Conservation (phyloP, 176 grass and related monocot genomes). For the Oryza meridionalis region DNA sequence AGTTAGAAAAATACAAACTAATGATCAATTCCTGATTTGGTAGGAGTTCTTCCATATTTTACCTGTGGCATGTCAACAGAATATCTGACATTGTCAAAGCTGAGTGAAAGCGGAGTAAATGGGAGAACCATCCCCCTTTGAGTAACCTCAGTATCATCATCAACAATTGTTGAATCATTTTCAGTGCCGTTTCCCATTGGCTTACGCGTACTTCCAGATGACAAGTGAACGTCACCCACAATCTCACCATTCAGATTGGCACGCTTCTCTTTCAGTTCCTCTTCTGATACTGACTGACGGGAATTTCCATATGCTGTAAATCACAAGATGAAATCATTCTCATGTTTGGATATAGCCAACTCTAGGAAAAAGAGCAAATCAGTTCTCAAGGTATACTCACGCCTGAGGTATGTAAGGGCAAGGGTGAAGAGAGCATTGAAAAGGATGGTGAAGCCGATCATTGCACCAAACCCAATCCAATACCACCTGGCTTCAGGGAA, state of each 20-base stretch:
- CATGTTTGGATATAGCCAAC: conserved; percentile 19
- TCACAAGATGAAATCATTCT: conserved; percentile 16
- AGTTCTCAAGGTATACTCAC: conserved; percentile 50
- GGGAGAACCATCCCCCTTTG: conserved; percentile 93
- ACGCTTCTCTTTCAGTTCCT: conserved; percentile 71
- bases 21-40: neutral
- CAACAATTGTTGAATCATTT: conserved; percentile 21
- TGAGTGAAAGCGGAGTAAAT: conserved; percentile 79
- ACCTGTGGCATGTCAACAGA: conserved; percentile 98
- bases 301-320: conserved; percentile 76
- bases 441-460: conserved; percentile 72
- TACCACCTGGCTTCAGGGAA: conserved; percentile 96
- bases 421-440: conserved; percentile 84
- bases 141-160: conserved; percentile 31
- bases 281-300: conserved; percentile 70
- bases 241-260: conserved; percentile 62
- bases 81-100: conserved; percentile 78
- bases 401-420: conserved; percentile 66
- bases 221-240: conserved; percentile 38
- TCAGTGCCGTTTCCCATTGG: conserved; percentile 19
- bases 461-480: conserved; percentile 81
- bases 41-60: conserved; percentile 29
- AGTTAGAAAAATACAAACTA: conserved; percentile 12
- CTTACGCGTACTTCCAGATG: conserved; percentile 46
- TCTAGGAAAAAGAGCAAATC: conserved; percentile 10